phyloP scores from a whole-genome alignment of 306 rosid species.

The Psophocarpus tetragonolobus region DNA sequence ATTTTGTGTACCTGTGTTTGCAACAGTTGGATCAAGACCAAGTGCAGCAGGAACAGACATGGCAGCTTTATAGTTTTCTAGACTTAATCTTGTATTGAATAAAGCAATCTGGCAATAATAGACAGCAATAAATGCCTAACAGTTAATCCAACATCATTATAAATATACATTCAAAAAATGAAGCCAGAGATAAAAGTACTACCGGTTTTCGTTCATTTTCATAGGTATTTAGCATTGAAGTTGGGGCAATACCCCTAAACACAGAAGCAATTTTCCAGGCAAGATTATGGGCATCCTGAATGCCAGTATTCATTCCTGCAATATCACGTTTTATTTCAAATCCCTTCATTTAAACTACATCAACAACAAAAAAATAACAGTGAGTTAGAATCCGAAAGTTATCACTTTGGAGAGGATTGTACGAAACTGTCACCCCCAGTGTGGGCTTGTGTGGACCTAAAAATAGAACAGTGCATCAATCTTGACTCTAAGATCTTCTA shows the following conservation, averaged over 20 bases:
- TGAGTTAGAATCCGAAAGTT: background rate
- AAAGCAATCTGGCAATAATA: conserved; percentile 65
- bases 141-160: conserved; percentile 24
- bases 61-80: conserved; percentile 87
- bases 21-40: conserved; percentile 88
- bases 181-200: conserved; percentile 40
- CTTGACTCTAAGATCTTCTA: background rate
- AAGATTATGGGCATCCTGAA: conserved; percentile 95
- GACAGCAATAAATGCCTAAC: conserved; percentile 12
- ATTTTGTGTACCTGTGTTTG: conserved; percentile 69
- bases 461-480: background rate
- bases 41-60: conserved; percentile 94
- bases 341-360: conserved; percentile 15
- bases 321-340: conserved; percentile 26
- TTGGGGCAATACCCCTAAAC: conserved; percentile 75
- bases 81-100: conserved; percentile 78
- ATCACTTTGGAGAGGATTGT: background rate
- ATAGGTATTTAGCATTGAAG: conserved; percentile 70
- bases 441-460: background rate
- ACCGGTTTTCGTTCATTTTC: conserved; percentile 90
- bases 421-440: background rate
- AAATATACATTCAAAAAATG: background rate
- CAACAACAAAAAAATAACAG: background rate
- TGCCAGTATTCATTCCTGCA: conserved; percentile 99
- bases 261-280: conserved; percentile 95